Base-by-base conservation (phyloP, 352 stramenopile genomes). In the Globisporangium alternatum region DNA sequence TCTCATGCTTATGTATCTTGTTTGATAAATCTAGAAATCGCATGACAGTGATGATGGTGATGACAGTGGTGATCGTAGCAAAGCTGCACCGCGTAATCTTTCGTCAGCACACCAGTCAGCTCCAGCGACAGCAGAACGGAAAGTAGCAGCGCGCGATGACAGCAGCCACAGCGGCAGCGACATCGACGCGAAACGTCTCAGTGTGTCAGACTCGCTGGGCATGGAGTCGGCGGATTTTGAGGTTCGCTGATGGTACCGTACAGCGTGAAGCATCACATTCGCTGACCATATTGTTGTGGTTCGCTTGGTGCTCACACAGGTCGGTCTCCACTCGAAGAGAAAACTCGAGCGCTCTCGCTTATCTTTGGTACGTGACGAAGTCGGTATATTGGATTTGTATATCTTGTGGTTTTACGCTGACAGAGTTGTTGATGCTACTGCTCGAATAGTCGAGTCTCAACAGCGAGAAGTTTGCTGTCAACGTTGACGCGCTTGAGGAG, bases 161-260 rank as follows among this genome's bases (percentile, higher is more conserved):
- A 54, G 49, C 43, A 56, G 57, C n/a, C 60, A 69, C 13, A 51
- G 60, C 3, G 52, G 56, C 9, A 68, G 56, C 10, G 64, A 72
- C 13, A 56, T 64, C 56, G 60, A 69, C 49, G 49, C n/a, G 0
- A 75, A 74, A 44, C 67, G 65, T 2, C 77, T 77, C 9, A 85
- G 76, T 56, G 61, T 78, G 19, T 92, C 80, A 0, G 86, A 95
- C 54, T 95, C 86, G 0, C 72, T 93, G 1, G 84, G 83, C 3
- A 78, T 95, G 62, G 75, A 80, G 39, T 91, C 83, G 1, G 80
- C 83, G 17, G 86, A 95, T 67, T 95, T 93, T 69, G 81, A 91
- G 71, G 86, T 93, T 60, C 15, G 33, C 15, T 33, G 22, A 5
- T 5, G 47, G 8, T 10, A 10, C 52, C 2, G 21, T 21, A 19